Base-by-base conservation (phyloP, 1,284 basidiomycete species). In the Ustilago xerochloae region DNA sequence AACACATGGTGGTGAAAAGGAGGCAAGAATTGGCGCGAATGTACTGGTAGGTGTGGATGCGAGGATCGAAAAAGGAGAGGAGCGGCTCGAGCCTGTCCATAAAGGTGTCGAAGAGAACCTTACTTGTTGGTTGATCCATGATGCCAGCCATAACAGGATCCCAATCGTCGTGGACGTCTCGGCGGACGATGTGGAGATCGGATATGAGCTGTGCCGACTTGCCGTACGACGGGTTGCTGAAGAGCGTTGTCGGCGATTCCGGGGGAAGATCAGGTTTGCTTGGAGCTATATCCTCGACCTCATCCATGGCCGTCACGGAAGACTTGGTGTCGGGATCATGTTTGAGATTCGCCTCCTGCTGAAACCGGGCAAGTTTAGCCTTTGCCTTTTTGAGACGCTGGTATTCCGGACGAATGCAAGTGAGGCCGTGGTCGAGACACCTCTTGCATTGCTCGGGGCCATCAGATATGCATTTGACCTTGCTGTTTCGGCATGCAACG, bases 1-100 rank as follows among this genome's bases (percentile, higher is more conserved):
- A 67, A 41, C 70, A 73, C 64, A 73, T 73, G 61, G 62, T 67
- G 13, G 59, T 68, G 38, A 73, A 64, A 26, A 73, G 64, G 2
- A 67, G 60, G 50, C 61, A 52, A 7, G 70, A 73, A 24, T 62
- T 53, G 13, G 55, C 46, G 18, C 65, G 63, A 18, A 73, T 62
- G 57, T 73, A 73, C 13, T 64, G 53, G 41, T 63, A 73, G 32
- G 70, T 56, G 28, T 64, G 61, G 22, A 73, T 62, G 36, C 61
- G 57, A 20, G 65, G 58, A 35, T 73, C 70, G 26, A 73, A 73
- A 53, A 68, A 73, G 28, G 70, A 66, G 8, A 73, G 62, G 2
- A 67, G 55, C 29, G 64, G 48, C 15, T 67, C 70, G 35, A 67
- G 61, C 30, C 53, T 73, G 49, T 56, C 53, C 59, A 66, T 62